Percentiles rank a stretch among this genome's conserved stretches.
These are phyloP conservation scores for Psidium guajava DNA, from an alignment of 345 rosid species.

Conservation along the genomic window DNA sequence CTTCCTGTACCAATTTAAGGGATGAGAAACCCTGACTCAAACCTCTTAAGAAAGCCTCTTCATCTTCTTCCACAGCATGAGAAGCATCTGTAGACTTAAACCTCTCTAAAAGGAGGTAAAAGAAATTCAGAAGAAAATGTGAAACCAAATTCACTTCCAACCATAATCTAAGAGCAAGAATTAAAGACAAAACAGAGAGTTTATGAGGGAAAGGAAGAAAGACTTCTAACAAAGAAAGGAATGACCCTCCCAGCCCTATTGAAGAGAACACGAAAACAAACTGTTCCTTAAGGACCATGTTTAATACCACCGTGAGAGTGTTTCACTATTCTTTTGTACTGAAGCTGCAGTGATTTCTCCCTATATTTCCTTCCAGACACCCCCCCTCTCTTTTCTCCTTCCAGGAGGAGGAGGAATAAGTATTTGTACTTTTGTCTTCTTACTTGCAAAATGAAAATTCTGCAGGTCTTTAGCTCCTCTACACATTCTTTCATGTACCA, in stretches of 20 bases:
- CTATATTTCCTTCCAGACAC: background rate
- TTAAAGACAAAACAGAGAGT: background rate
- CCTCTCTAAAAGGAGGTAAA: conserved; percentile 35
- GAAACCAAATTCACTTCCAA: background rate
- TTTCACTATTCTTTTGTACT: background rate
- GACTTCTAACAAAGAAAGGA: background rate
- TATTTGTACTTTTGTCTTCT: background rate
- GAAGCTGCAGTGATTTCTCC: background rate
- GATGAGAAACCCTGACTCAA: conserved; percentile 27
- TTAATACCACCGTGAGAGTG: background rate
- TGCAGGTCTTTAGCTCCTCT: background rate
- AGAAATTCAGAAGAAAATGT: background rate
- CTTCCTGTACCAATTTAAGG: conserved; percentile 14
- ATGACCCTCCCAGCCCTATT: background rate
- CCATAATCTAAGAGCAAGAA: background rate
- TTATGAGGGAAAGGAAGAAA: background rate
- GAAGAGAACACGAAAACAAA: background rate
- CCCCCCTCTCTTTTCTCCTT: background rate
- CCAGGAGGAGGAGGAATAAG: background rate
- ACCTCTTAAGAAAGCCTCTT: conserved; percentile 62
- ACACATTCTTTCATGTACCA: background rate
- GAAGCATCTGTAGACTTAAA: conserved; percentile 44
- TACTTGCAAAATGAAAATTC: background rate
- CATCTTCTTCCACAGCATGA: conserved; percentile 80
- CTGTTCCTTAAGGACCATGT: background rate